Conservation (phyloP, 352 stramenopile genomes). For the Pythium apleroticum region DNA sequence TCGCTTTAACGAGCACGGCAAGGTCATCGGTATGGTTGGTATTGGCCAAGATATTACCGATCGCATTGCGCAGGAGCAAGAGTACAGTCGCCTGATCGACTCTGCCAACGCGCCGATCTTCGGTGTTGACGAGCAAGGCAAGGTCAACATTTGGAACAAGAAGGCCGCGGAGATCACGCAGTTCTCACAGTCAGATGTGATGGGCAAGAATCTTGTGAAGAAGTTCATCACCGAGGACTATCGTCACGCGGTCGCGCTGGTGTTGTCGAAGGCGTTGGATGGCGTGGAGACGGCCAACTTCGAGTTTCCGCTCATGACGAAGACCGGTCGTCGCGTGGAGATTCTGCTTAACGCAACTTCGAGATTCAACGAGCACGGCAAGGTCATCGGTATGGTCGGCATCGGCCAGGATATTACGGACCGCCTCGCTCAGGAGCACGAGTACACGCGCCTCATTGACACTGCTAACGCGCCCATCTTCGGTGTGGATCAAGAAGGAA, state of each 20-base stretch:
- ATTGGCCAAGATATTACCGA: slow-evolving; percentile 70
- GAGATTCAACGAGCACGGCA: not conserved
- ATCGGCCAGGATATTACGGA: not conserved
- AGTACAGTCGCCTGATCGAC: slow-evolving; percentile 66
- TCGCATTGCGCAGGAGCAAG: slow-evolving; percentile 63
- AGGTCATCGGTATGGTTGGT: slow-evolving; percentile 50
- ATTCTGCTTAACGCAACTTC: not conserved
- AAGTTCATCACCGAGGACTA: not conserved
- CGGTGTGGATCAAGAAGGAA: not conserved
- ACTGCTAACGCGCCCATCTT: not conserved
- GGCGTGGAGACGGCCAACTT: not conserved
- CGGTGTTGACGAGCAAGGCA: slow-evolving; percentile 75
- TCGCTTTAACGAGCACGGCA: slow-evolving; percentile 28
- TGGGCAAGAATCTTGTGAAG: not conserved
- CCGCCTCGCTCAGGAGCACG: not conserved
- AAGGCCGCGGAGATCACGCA: slow-evolving; percentile 80
- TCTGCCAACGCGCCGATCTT: slow-evolving; percentile 83
- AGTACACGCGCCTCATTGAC: slow-evolving; percentile 1
- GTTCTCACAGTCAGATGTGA: not conserved
- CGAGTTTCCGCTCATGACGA: not conserved
- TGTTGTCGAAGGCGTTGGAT: not conserved
- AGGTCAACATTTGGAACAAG: slow-evolving; percentile 85
- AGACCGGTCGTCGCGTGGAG: not conserved
- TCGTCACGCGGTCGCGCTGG: not conserved
- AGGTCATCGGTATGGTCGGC: not conserved